A percentile compares a stretch with the other conserved stretches of the same genome.
Evolutionary conservation across 768 basidiomycete species (phyloP).

Genomic region (Mycena indigotica): DNA sequence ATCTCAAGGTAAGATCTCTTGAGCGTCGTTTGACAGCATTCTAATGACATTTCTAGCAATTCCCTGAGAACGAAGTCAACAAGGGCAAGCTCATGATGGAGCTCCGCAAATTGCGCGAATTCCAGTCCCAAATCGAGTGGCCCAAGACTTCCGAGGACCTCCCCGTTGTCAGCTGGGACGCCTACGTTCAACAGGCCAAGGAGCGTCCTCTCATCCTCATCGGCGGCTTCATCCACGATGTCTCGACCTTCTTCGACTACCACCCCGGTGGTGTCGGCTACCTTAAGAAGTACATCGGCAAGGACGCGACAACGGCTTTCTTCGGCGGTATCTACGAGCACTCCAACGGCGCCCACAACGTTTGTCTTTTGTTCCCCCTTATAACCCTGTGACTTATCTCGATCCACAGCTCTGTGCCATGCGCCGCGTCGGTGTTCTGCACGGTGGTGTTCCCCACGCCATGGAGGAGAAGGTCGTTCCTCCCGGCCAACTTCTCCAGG

Average conservation of each 20-base stretch:
- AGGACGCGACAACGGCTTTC: conserved; percentile 92
- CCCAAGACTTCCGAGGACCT: conserved; percentile 70
- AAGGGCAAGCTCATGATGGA: conserved; percentile 97
- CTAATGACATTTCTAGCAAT: conserved; percentile 33
- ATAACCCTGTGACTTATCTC: neutral
- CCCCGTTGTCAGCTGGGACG: conserved; percentile 84
- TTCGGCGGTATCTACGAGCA: conserved; percentile 93
- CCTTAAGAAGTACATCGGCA: conserved; percentile 84
- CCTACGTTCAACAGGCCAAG: conserved; percentile 76
- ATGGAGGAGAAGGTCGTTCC: conserved; percentile 67
- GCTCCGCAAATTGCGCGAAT: conserved; percentile 79
- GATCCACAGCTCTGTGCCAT: conserved; percentile 49
- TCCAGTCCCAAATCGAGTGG: conserved; percentile 79
- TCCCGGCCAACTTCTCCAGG: conserved; percentile 70
- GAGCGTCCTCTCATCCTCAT: conserved; percentile 85
- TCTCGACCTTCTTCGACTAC: conserved; percentile 81
- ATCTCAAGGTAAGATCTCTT: conserved; percentile 52
- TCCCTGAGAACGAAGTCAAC: conserved; percentile 64
- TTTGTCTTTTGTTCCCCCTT: neutral
- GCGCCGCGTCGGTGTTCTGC: conserved; percentile 68
- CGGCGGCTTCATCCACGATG: conserved; percentile 95
- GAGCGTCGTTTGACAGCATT: neutral
- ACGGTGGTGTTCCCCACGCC: conserved; percentile 60
- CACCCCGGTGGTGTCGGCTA: conserved; percentile 92
- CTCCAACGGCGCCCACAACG: conserved; percentile 84